Conservation (phyloP, 306 rosid genomes). For the Cucumis cinereus region DNA sequence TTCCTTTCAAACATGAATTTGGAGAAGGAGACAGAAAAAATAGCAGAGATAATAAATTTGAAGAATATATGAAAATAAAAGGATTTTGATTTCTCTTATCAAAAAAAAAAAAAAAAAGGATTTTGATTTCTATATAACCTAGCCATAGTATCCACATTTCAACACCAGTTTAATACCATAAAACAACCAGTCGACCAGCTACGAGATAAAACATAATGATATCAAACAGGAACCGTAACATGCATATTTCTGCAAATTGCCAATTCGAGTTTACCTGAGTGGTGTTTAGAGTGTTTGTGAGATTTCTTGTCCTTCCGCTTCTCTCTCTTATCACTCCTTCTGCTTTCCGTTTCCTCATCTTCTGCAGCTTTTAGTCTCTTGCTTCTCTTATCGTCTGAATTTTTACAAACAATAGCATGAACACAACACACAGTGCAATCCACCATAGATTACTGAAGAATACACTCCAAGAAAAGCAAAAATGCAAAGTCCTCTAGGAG, state of each 20-base stretch:
- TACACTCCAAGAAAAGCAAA: neutral
- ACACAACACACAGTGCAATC: neutral
- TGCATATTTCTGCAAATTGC: neutral
- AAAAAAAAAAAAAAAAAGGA: neutral
- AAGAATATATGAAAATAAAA: neutral
- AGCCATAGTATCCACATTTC: neutral
- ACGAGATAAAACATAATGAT: neutral
- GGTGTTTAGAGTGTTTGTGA: slow-evolving; percentile 44
- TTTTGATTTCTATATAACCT: neutral
- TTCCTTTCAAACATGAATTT: neutral
- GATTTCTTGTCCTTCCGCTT: slow-evolving; percentile 51
- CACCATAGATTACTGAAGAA: neutral
- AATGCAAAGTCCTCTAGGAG: neutral
- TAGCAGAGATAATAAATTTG: neutral
- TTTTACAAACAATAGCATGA: slow-evolving; percentile 4
- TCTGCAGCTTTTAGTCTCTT: slow-evolving; percentile 58
- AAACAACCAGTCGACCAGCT: neutral
- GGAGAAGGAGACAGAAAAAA: neutral
- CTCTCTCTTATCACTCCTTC: slow-evolving; percentile 54
- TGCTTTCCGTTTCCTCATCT: slow-evolving; percentile 40
- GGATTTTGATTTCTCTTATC: neutral
- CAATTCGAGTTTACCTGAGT: slow-evolving; percentile 22
- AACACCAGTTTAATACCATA: neutral
- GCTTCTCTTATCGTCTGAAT: slow-evolving; percentile 45
- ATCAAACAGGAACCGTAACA: neutral